Evolutionary conservation across 306 rosid genomes (phyloP), one percentile per base, ranked within the genome.

Genomic region (Mimosa pudica): DNA sequence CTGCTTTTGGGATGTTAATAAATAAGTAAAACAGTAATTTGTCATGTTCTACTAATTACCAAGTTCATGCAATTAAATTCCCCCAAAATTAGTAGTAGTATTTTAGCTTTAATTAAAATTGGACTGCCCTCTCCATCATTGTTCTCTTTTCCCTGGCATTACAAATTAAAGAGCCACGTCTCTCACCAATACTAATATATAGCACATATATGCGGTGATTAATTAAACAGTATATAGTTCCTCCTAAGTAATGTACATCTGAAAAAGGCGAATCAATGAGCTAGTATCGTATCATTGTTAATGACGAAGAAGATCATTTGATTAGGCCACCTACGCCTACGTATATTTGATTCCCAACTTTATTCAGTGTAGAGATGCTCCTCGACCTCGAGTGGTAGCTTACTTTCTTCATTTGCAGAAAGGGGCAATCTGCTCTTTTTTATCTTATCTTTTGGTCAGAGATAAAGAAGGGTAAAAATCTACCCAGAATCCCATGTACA

Each of bases 401-500:
- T 57, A 57, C 33, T 18, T 18, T 57, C 63, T 18, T 6, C 24
- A 18, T 18, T 55, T 55, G 62, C 71, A 10, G 76, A 68, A 81
- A 81, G 69, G 69, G 78, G 63, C 74, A 76, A 71, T 49, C 41
- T 58, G 67, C 51, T 47, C 71, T 69, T 70, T 81, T 81, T 61
- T 72, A 81, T 71, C 61, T 61, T 58, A 58, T 60, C 81, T 73
- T 76, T 61, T 49, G 78, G 63, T 82, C 81, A 62, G 74, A 82
- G 73, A 51, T 77, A 77, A 77, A 77, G 38, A 76, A 60, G 44
- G 72, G 81, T 61, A 70, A 76, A 76, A 76, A 76, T 76, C 73
- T 61, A 69, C 35, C 76, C 6, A 9, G 70, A 47, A 81, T 81
- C 77, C 69, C 73, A 47, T 33, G n/a, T 30, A 41, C 3, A 61